Base-by-base conservation (phyloP, 2,329 filamentous ascomycete genomes). In the Aureobasidium sp. region DNA sequence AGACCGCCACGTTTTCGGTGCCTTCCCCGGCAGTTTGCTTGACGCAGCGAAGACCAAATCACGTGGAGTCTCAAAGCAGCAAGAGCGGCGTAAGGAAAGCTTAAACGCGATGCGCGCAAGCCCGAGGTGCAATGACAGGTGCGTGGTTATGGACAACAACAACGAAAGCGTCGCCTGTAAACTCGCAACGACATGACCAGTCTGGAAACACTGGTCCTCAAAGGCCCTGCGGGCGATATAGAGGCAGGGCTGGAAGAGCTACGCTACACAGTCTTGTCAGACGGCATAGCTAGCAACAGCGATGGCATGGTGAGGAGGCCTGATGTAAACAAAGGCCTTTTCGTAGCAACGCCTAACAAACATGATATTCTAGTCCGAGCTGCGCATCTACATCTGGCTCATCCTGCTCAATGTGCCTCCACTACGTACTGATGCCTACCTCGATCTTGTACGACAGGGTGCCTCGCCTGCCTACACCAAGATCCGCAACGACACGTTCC, bases 401-500 rank as follows among this genome's bases (percentile, higher is more conserved):
- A 90, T 96, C 68, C 84, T 99, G 14, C 87, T 99, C 68, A 90
- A 96, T 71, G 87, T 92, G 36, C 87, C 91, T 7, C 86, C 96
- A 47, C 80, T 97, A 66, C 83, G 87, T 48, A 96, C 94, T 63
- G 90, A 96, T 69, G 83, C 88, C 64, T 99, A 99, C 74, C 88
- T 97, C 66, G 83, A 85, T 62, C 87, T 97, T 48, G 88, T 99
- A 67, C 91, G 96, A 71, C 90, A 94, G 66, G 93, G 94, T 65
- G 89, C 93, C 27, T 97, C 93, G 3, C 92, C 93, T 0, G 92
- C 91, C 49, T 96, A 99, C 77, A 86, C 90, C 70, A 99, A 99
- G 78, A 99, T 99, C 72, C 90, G 92, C 73, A 97, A 99, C 76
- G 94, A 99, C 75, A 97, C 94, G 44, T 97, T 97, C 75, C 90